Evolutionary conservation across 371 early-diverging fungal genomes (phyloP).

Genomic region (Circinella minor): DNA sequence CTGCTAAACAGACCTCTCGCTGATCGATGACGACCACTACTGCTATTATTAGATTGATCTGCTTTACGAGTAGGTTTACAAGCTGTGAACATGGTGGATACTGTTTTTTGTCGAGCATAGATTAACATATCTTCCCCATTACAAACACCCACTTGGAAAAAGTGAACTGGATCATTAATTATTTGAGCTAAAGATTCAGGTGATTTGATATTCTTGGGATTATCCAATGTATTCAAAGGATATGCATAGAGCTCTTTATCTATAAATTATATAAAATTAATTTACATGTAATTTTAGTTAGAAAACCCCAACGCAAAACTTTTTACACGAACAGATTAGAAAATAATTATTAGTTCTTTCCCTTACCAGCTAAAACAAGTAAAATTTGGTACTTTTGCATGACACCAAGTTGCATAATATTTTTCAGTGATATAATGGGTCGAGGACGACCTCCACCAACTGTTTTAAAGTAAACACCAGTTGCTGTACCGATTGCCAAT

Average conservation of each 20-base stretch:
- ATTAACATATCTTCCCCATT: constrained; percentile 55
- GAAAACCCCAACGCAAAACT: too few relatives aligned
- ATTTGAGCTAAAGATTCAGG: constrained; percentile 35
- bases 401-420: constrained; percentile 30
- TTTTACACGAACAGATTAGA: too few relatives aligned
- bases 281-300: too few relatives aligned
- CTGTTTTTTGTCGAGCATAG: constrained; percentile 42
- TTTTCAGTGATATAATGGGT: constrained; percentile 13
- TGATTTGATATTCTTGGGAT: constrained; percentile 30
- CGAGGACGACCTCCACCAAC: constrained; percentile 12
- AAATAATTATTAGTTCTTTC: not conserved
- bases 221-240: constrained; percentile 48
- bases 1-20: constrained; percentile 3
- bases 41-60: not conserved
- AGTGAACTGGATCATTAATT: constrained; percentile 59
- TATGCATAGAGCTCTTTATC: constrained; percentile 63
- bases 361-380: constrained; percentile 29
- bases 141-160: constrained; percentile 70
- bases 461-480: constrained; percentile 65
- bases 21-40: not conserved
- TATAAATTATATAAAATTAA: constrained; percentile 5
- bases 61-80: constrained; percentile 16
- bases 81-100: constrained; percentile 26
- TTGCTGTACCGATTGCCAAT: constrained; percentile 73
- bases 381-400: constrained; percentile 28